These are phyloP conservation scores for Geotrichum klebahnii DNA, from an alignment of 1,139 yeast genomes.

Conservation along the genomic window DNA sequence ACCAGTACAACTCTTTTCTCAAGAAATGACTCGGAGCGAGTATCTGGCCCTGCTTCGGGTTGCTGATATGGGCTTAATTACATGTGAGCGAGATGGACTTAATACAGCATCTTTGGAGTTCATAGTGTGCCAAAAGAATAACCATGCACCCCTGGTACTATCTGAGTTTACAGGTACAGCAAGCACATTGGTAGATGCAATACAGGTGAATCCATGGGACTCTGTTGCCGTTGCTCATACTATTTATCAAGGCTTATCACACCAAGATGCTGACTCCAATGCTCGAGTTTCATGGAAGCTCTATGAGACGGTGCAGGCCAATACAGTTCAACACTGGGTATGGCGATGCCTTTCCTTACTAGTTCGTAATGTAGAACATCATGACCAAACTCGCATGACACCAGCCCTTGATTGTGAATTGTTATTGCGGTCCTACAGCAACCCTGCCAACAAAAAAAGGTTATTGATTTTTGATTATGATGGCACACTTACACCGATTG, in stretches of 20 bases:
- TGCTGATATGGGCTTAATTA: conserved; percentile 85
- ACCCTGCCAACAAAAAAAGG: conserved; percentile 63
- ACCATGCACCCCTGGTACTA: conserved; percentile 54
- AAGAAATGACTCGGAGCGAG: conserved; percentile 83
- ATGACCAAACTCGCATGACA: conserved; percentile 55
- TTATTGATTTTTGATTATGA: conserved; percentile 91
- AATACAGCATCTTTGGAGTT: conserved; percentile 91
- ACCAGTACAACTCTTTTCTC: conserved; percentile 79
- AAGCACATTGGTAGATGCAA: conserved; percentile 69
- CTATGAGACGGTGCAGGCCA: conserved; percentile 60
- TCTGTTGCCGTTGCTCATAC: conserved; percentile 86
- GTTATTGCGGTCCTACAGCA: conserved; percentile 52
- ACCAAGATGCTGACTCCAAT: conserved; percentile 39
- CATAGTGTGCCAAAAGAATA: conserved; percentile 77
- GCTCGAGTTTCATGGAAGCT: conserved; percentile 39
- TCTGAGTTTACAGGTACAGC: conserved; percentile 95
- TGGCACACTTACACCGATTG: conserved; percentile 95
- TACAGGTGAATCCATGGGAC: conserved; percentile 76
- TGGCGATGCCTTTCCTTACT: conserved; percentile 55
- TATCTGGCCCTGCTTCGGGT: conserved; percentile 81
- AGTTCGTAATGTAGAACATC: conserved; percentile 47
- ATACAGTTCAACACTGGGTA: conserved; percentile 82
- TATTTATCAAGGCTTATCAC: conserved; percentile 67
- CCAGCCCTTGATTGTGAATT: conserved; percentile 75
- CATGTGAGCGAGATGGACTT: conserved; percentile 94